Base-by-base conservation (phyloP, 140 eudicot genomes). In the Ambrosia hybrid region DNA sequence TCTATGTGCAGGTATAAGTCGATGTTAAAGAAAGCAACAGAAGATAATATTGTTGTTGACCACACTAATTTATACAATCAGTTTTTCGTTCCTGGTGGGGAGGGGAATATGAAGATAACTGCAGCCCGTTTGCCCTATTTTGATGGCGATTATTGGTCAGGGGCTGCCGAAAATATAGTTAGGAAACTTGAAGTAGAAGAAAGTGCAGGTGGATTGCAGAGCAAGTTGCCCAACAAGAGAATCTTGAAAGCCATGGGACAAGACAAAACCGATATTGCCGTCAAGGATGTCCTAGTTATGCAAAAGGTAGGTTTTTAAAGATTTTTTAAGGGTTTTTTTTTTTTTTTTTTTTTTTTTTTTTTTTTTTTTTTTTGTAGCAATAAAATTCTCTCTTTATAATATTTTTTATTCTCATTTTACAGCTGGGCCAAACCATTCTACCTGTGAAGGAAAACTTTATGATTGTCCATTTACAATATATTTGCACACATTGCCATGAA, bases 101-200 rank as follows among this genome's bases (percentile, higher is more conserved):
- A 78, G 41, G 43, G 65, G 59, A 89, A 76, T 67, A 68, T 38
- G 51, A 88, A 85, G 80, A 77, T 93, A 46, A 93, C 91, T 14
- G 89, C 87, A n/a, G 95, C 96, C 34, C 92, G 90, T 66, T 81
- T 93, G 68, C 98, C 98, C 59, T 93, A 85, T 72, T 92, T 92
- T 84, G 96, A 93, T 51, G 98, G 98, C 36, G 93, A 84, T 79
- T 89, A 78, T 76, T 87, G 96, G 96, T 80, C 96, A 56, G 74
- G 77, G 70, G 87, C 89, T 62, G 95, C 90, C 76, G 96, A 82
- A 57, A 73, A 62, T 51, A 77, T 84, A 74, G 68, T 80, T 15
- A 80, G 64, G 73, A 85, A 80, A 37, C 78, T 92, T 68, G 88
- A 76, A 76, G 57, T 72, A 56, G 90, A 85, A 71, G 90, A 85